phyloP scores from a whole-genome alignment of 306 rosid genomes.

The Trifolium subterraneum region DNA sequence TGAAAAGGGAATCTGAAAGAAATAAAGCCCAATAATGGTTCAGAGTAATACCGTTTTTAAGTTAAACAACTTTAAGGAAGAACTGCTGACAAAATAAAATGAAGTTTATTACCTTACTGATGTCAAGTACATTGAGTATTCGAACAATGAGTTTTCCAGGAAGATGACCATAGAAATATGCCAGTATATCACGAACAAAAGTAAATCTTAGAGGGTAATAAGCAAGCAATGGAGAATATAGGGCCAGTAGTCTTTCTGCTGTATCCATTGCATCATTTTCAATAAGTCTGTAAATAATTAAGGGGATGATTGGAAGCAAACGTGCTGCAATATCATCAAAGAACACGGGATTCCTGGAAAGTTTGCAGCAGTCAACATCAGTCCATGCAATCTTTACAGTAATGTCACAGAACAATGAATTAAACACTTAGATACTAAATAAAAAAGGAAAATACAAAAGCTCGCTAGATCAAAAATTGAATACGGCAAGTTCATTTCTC shows the following conservation, averaged over 20 bases:
- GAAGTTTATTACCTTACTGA: constrained; percentile 68
- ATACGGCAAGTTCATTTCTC: neutral
- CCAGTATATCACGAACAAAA: constrained; percentile 98
- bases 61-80: constrained; percentile 30
- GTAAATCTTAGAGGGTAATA: constrained; percentile 88
- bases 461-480: neutral
- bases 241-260: constrained; percentile 75
- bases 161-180: constrained; percentile 95
- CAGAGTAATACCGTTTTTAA: constrained; percentile 19
- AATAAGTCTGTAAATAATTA: constrained; percentile 85
- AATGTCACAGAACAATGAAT: constrained; percentile 12
- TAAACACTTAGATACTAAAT: constrained; percentile 20
- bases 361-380: constrained; percentile 35
- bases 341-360: constrained; percentile 84
- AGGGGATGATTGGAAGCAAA: constrained; percentile 91
- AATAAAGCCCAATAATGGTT: constrained; percentile 38
- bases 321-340: constrained; percentile 96
- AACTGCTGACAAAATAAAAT: constrained; percentile 21
- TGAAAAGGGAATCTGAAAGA: constrained; percentile 87
- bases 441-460: constrained; percentile 18
- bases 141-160: constrained; percentile 84
- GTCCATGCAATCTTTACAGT: constrained; percentile 35
- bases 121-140: constrained; percentile 77
- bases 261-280: constrained; percentile 90
- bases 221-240: constrained; percentile 71